Evolutionary conservation across 768 basidiomycete genomes (phyloP).

Genomic region (Cubamyces lactineus): DNA sequence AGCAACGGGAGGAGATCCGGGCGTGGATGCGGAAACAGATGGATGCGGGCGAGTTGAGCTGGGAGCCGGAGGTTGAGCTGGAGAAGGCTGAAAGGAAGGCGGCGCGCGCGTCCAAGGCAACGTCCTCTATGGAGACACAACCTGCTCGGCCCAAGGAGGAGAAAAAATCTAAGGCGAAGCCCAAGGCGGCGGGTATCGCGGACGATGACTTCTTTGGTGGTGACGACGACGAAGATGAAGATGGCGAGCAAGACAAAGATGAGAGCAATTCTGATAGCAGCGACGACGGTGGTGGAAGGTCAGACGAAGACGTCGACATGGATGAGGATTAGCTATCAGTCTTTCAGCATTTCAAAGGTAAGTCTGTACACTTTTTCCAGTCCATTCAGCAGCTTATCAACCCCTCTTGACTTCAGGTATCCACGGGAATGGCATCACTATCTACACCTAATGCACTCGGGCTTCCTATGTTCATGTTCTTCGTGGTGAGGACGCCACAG

Average conservation of each 20-base stretch:
- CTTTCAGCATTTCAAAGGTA: neutral
- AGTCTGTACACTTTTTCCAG: neutral
- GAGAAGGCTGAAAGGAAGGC: slow-evolving; percentile 19
- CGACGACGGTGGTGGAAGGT: slow-evolving; percentile 3
- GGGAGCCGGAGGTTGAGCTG: slow-evolving; percentile 59
- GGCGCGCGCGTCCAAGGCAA: neutral
- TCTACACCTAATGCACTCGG: too few species aligned
- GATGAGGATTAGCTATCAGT: slow-evolving; percentile 8
- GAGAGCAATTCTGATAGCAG: neutral
- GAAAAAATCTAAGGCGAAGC: neutral
- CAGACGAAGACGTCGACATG: slow-evolving; percentile 16
- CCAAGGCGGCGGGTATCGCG: slow-evolving; percentile 13
- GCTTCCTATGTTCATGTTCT: too few species aligned
- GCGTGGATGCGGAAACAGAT: slow-evolving; percentile 62
- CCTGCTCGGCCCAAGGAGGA: neutral
- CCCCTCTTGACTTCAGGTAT: too few species aligned
- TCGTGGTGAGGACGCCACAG: too few species aligned
- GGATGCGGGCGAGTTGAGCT: slow-evolving; percentile 57
- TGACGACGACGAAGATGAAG: slow-evolving; percentile 26
- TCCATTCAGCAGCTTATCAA: too few species aligned
- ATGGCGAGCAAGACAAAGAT: neutral
- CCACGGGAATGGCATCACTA: neutral
- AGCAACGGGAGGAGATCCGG: slow-evolving; percentile 60
- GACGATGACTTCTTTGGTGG: slow-evolving; percentile 39
- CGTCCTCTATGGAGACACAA: neutral